A percentile compares a stretch with the other conserved stretches of the same genome.
These are phyloP conservation scores for Trichosporon inkin DNA, from an alignment of 1,284 basidiomycete genomes.

Conservation along the genomic window DNA sequence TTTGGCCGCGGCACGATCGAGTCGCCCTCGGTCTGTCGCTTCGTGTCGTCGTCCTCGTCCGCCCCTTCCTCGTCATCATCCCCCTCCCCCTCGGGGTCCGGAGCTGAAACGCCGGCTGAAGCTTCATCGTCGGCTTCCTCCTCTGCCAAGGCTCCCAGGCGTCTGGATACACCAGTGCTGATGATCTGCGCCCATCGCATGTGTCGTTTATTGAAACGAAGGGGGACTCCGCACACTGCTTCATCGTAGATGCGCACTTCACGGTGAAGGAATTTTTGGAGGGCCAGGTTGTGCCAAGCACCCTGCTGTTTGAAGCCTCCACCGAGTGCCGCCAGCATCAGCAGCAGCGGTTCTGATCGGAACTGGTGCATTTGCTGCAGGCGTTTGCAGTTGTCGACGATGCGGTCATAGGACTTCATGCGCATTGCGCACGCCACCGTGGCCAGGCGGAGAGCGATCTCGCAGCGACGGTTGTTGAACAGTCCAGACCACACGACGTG, in stretches of 20 bases:
- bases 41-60: conserved; percentile 17
- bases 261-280: conserved; percentile 77
- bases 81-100: conserved; percentile 9
- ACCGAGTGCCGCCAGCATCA: conserved; percentile 63
- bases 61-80: conserved; percentile 24
- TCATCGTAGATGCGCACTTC: conserved; percentile 65
- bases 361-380: conserved; percentile 71
- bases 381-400: conserved; percentile 56
- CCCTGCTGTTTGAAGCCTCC: conserved; percentile 64
- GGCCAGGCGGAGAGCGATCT: conserved; percentile 67
- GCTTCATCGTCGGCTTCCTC: conserved; percentile 5
- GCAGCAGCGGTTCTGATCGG: conserved; percentile 59
- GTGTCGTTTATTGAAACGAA: conserved; percentile 22
- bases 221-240: conserved; percentile 60
- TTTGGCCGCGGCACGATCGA: conserved; percentile 55
- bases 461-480: conserved; percentile 62
- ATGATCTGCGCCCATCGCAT: conserved; percentile 44
- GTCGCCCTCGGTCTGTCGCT: conserved; percentile 11
- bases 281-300: conserved; percentile 66
- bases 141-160: conserved; percentile 25
- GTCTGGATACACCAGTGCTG: conserved; percentile 24
- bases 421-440: conserved; percentile 67
- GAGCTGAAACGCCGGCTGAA: background rate
- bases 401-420: conserved; percentile 57
- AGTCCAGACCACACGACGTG: conserved; percentile 74